A percentile compares a stretch with the other conserved stretches of the same genome.
These are phyloP conservation scores for Flaveria trinervia DNA, from an alignment of 129 eudicot species.

Conservation along the genomic window DNA sequence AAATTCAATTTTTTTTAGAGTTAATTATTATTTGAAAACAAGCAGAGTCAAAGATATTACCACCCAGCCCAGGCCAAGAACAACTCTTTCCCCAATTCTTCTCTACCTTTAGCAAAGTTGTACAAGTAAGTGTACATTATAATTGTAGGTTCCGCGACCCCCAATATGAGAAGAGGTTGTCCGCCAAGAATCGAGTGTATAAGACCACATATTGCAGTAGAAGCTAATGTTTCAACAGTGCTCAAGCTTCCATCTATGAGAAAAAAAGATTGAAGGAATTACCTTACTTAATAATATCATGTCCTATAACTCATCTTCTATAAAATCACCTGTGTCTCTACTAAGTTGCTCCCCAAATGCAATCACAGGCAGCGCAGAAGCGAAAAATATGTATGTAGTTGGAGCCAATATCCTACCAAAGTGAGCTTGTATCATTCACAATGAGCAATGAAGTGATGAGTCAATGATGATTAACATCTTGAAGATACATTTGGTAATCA, in stretches of 20 bases:
- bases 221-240: constrained; percentile 55
- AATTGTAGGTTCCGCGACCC: constrained; percentile 73
- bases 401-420: constrained; percentile 53
- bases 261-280: background rate
- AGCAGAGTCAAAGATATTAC: constrained; percentile 27
- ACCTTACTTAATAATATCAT: background rate
- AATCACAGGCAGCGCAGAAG: constrained; percentile 56
- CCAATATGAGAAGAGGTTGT: constrained; percentile 65
- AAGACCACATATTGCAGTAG: constrained; percentile 67
- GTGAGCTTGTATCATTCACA: too few relatives aligned
- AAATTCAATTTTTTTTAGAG: too few relatives aligned
- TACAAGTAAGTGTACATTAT: constrained; percentile 66
- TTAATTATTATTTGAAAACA: background rate
- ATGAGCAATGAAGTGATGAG: background rate
- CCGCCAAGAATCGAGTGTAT: constrained; percentile 64
- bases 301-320: background rate
- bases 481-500: background rate
- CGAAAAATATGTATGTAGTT: constrained; percentile 51
- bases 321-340: constrained; percentile 43
- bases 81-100: constrained; percentile 44
- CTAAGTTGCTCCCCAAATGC: constrained; percentile 62
- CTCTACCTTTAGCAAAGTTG: constrained; percentile 47
- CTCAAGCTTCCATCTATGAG: constrained; percentile 62
- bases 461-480: background rate
- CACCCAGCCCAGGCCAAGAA: constrained; percentile 77